These are phyloP conservation scores for Clarireedia sp. DNA, from an alignment of 2,329 filamentous ascomycete genomes.

Conservation along the genomic window DNA sequence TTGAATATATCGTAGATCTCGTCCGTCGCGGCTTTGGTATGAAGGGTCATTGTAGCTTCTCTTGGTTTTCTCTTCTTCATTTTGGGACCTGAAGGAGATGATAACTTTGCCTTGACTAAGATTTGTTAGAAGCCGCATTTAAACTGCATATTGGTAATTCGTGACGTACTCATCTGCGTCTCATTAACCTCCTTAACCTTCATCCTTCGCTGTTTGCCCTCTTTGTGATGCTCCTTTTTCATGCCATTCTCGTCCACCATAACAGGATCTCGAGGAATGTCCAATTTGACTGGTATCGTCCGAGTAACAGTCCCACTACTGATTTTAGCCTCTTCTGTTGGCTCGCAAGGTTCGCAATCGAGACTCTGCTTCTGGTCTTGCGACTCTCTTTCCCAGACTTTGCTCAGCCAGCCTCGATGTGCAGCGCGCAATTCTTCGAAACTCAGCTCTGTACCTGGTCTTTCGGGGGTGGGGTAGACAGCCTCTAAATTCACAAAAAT, in stretches of 20 bases:
- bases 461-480: constrained; percentile 71
- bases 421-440: constrained; percentile 87
- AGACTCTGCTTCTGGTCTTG: neutral
- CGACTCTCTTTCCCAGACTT: constrained; percentile 41
- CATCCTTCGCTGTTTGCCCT: constrained; percentile 56
- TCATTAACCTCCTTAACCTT: constrained; percentile 82
- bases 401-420: constrained; percentile 60
- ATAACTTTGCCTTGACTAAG: constrained; percentile 83
- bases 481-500: constrained; percentile 81
- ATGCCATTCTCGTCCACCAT: constrained; percentile 49
- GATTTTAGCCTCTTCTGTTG: constrained; percentile 11
- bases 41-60: constrained; percentile 97
- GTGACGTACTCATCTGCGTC: constrained; percentile 75
- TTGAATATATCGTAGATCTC: constrained; percentile 98
- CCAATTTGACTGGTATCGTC: neutral
- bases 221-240: constrained; percentile 37
- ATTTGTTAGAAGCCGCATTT: constrained; percentile 25
- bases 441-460: constrained; percentile 67
- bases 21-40: constrained; percentile 89
- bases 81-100: constrained; percentile 81
- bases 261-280: constrained; percentile 30
- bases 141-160: neutral
- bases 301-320: constrained; percentile 17
- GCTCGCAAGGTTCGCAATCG: constrained; percentile 3
- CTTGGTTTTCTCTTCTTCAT: constrained; percentile 58